Percentiles rank a stretch among this genome's conserved stretches.
Evolutionary conservation across 257 asterid species (phyloP).

Genomic region (Forsythia suspensa): DNA sequence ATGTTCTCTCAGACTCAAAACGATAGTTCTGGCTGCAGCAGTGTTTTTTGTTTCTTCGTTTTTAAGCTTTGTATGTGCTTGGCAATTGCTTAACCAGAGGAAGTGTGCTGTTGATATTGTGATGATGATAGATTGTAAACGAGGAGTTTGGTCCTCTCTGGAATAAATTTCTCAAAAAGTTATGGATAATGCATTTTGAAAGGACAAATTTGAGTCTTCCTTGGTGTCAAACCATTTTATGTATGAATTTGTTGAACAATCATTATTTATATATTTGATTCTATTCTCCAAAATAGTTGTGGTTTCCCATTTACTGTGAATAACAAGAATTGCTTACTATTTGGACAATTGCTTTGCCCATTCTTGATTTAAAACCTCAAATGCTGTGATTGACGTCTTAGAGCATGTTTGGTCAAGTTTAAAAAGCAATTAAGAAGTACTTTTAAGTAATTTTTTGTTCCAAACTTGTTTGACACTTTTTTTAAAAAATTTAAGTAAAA

Average conservation of each 20-base stretch:
- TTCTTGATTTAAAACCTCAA: not conserved
- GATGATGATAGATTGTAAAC: conserved; percentile 35
- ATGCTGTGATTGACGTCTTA: not conserved
- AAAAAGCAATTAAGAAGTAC: too few relatives aligned
- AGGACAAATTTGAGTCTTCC: conserved; percentile 29
- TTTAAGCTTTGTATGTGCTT: conserved; percentile 8
- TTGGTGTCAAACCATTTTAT: conserved; percentile 14
- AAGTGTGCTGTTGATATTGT: conserved; percentile 21
- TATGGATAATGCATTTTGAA: conserved; percentile 10
- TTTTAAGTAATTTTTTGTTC: not conserved
- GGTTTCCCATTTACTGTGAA: not conserved
- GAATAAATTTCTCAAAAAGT: conserved; percentile 24
- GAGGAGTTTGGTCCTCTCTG: conserved; percentile 23
- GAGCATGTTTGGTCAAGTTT: not conserved
- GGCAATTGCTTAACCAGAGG: conserved; percentile 29
- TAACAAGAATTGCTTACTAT: not conserved
- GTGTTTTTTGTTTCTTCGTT: not conserved
- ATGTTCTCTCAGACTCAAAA: conserved; percentile 21
- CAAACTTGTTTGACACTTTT: not conserved
- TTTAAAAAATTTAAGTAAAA: too few relatives aligned
- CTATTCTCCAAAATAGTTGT: not conserved
- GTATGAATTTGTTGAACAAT: conserved; percentile 3
- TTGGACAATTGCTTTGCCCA: too few relatives aligned
- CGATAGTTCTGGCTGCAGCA: conserved; percentile 13
- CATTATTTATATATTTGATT: conserved; percentile 14